These are phyloP conservation scores for Annona squamosa DNA, from an alignment of 164 flowering plant species.

Conservation along the genomic window DNA sequence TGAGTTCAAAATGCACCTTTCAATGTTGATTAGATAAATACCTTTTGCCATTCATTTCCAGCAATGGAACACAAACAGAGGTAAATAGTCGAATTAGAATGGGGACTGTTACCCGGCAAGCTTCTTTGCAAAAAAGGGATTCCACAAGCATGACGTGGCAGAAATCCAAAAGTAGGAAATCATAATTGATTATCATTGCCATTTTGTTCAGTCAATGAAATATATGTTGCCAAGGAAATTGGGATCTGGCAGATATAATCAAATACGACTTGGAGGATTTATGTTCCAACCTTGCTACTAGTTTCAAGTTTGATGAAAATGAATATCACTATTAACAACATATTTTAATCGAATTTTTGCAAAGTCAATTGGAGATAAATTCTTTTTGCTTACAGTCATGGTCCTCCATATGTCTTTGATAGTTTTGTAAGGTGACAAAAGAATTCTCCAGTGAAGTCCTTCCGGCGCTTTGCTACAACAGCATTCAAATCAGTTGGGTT, in stretches of 20 bases:
- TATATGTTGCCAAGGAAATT: too few relatives aligned
- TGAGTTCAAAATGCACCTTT: background rate
- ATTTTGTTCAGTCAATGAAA: too few relatives aligned
- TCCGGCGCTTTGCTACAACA: constrained; percentile 60
- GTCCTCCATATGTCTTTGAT: constrained; percentile 75
- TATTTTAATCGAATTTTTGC: too few relatives aligned
- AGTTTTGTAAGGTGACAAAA: constrained; percentile 61
- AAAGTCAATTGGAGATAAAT: background rate
- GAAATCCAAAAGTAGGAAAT: too few relatives aligned
- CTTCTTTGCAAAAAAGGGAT: background rate
- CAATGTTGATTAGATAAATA: too few relatives aligned
- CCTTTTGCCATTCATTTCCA: too few relatives aligned
- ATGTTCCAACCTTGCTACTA: too few relatives aligned
- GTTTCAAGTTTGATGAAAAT: too few relatives aligned
- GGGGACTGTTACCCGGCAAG: background rate
- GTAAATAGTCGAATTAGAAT: background rate
- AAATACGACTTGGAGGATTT: too few relatives aligned
- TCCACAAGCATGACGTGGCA: background rate
- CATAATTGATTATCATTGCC: too few relatives aligned
- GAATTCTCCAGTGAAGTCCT: constrained; percentile 79
- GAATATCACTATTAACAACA: too few relatives aligned
- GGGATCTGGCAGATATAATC: too few relatives aligned
- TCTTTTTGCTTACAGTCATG: constrained; percentile 59
- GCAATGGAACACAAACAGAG: background rate
- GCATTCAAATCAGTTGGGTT: constrained; percentile 70